Evolutionary conservation across 1,284 basidiomycete genomes (phyloP).

Genomic region (Ceratobasidium sp.): DNA sequence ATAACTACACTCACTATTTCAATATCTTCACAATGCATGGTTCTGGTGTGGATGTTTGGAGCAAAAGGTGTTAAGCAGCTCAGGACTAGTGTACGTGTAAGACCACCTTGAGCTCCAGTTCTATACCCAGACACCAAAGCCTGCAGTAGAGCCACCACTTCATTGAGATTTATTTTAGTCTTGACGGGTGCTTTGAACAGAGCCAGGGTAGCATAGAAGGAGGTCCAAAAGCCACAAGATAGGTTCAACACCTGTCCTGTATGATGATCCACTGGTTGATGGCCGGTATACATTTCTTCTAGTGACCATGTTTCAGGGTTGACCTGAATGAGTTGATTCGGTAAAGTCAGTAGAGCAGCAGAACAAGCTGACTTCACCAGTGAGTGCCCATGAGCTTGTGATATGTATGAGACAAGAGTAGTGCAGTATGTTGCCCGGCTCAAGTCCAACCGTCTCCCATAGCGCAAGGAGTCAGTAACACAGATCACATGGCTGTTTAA

Average conservation of each 20-base stretch:
- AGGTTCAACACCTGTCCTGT: not conserved
- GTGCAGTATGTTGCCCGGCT: no score
- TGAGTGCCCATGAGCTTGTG: no score
- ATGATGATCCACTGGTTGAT: slow-evolving; percentile 6
- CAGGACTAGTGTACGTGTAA: not conserved
- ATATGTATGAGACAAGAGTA: no score
- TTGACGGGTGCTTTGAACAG: not conserved
- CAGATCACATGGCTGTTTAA: no score
- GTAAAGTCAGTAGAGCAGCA: not conserved
- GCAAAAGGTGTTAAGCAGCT: not conserved
- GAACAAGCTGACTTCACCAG: no score
- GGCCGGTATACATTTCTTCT: not conserved
- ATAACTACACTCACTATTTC: no score
- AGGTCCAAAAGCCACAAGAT: slow-evolving; percentile 15
- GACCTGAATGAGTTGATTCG: not conserved
- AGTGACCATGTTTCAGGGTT: not conserved
- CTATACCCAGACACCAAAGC: not conserved
- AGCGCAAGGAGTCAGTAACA: no score
- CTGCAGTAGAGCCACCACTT: not conserved
- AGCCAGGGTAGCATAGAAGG: not conserved
- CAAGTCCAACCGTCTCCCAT: no score
- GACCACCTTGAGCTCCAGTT: not conserved
- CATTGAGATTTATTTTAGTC: not conserved
- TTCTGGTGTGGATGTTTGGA: slow-evolving; percentile 7
- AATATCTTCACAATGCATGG: not conserved